These are phyloP conservation scores for Auricularia cornea DNA, from an alignment of 768 basidiomycete species.

Conservation along the genomic window DNA sequence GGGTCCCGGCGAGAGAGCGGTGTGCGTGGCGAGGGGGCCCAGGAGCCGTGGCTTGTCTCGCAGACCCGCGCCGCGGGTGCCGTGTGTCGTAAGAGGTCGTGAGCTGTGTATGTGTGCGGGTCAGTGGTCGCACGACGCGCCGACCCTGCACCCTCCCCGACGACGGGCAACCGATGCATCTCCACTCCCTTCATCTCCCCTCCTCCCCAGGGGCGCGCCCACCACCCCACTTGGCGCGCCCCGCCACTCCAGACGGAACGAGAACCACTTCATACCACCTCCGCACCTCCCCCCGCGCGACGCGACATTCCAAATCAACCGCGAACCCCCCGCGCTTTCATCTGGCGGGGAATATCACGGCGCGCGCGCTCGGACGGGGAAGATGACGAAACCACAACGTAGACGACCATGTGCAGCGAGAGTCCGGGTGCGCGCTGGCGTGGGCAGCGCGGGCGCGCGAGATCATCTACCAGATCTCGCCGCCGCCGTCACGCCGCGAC, in stretches of 20 bases:
- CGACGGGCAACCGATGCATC: too few species aligned
- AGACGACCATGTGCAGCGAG: not conserved
- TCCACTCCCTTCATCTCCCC: too few species aligned
- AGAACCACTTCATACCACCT: not conserved
- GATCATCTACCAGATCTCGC: conserved; percentile 38
- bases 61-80: too few species aligned
- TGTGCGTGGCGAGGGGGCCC: too few species aligned
- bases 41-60: too few species aligned
- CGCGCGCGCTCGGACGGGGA: not conserved
- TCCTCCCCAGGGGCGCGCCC: too few species aligned
- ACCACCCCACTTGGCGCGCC: not conserved
- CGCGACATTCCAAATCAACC: not conserved
- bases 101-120: too few species aligned
- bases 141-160: too few species aligned
- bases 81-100: too few species aligned
- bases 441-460: not conserved
- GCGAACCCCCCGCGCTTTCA: not conserved
- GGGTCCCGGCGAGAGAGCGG: too few species aligned
- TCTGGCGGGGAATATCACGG: not conserved
- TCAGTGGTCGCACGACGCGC: too few species aligned
- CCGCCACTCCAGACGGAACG: not conserved
- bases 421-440: not conserved
- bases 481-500: conserved; percentile 41
- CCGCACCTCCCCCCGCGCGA: not conserved
- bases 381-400: not conserved